Percentiles rank a stretch among this genome's conserved stretches.
These are phyloP conservation scores for Mortierella sp. DNA, from an alignment of 371 early-diverging fungal species.

Conservation along the genomic window DNA sequence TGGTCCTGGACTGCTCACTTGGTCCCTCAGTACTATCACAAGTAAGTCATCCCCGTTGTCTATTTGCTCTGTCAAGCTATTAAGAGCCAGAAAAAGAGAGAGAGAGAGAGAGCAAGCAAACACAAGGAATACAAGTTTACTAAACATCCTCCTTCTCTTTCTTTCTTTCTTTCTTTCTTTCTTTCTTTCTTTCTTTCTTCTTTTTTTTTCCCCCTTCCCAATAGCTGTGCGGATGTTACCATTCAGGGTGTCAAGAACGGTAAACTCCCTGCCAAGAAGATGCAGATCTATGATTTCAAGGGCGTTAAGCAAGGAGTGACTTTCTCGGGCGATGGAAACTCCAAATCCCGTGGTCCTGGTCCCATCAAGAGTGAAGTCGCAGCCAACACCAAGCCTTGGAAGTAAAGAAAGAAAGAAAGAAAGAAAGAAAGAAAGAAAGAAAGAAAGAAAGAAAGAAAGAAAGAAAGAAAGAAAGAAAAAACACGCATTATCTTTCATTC, in stretches of 20 bases:
- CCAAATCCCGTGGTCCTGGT: constrained; percentile 26
- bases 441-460: no score
- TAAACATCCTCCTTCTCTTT: background rate
- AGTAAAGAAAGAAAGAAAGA: no score
- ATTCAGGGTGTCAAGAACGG: constrained; percentile 43
- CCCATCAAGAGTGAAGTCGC: constrained; percentile 18
- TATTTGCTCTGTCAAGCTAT: background rate
- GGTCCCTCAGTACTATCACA: constrained; percentile 46
- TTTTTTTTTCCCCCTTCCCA: background rate
- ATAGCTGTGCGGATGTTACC: constrained; percentile 48
- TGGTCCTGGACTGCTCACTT: constrained; percentile 49
- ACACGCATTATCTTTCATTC: no score
- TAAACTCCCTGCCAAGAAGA: constrained; percentile 22
- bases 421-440: no score
- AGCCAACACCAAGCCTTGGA: constrained; percentile 12
- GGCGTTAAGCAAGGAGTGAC: constrained; percentile 19
- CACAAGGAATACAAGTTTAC: background rate
- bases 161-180: background rate
- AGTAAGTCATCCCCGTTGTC: constrained; percentile 21
- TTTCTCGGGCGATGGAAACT: constrained; percentile 37
- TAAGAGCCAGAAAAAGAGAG: no score
- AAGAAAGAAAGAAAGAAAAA: no score
- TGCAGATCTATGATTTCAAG: constrained; percentile 37
- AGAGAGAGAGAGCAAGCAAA: no score
- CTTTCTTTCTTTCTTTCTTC: background rate